A percentile compares a stretch with the other conserved stretches of the same genome.
These are phyloP conservation scores for Alternaria gaisen DNA, from an alignment of 2,329 filamentous ascomycete species.

Conservation along the genomic window DNA sequence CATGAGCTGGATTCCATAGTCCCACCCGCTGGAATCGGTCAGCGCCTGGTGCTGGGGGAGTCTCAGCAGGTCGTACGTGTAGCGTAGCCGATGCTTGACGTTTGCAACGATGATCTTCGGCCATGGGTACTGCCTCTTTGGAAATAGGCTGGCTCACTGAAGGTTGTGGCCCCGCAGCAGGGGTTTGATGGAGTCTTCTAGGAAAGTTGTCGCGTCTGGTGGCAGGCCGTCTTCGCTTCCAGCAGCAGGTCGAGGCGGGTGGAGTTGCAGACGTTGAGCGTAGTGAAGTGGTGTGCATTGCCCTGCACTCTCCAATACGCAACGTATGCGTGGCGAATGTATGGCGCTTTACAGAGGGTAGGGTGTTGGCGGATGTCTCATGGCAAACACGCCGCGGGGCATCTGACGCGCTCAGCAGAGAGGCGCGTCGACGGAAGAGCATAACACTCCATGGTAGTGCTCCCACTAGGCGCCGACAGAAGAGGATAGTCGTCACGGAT, in stretches of 20 bases:
- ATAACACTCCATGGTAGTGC: slow-evolving; percentile 50
- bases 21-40: slow-evolving; percentile 9
- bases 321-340: background rate
- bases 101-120: background rate
- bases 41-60: background rate
- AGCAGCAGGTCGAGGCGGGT: slow-evolving; percentile 20
- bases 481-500: background rate
- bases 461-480: slow-evolving; percentile 38
- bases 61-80: slow-evolving; percentile 1
- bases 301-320: background rate
- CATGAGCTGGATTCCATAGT: slow-evolving; percentile 13
- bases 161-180: background rate
- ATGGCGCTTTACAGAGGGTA: slow-evolving; percentile 2
- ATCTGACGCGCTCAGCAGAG: slow-evolving; percentile 35
- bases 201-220: slow-evolving; percentile 14
- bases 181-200: slow-evolving; percentile 1
- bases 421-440: slow-evolving; percentile 42
- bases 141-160: background rate
- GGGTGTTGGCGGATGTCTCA: slow-evolving; percentile 21
- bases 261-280: slow-evolving; percentile 9
- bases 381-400: slow-evolving; percentile 24
- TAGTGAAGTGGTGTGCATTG: slow-evolving; percentile 18
- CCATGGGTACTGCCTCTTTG: background rate
- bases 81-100: slow-evolving; percentile 5
- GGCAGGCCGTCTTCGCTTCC: slow-evolving; percentile 33